phyloP scores from a whole-genome alignment of 345 rosid species.

The Noccaea caerulescens region DNA sequence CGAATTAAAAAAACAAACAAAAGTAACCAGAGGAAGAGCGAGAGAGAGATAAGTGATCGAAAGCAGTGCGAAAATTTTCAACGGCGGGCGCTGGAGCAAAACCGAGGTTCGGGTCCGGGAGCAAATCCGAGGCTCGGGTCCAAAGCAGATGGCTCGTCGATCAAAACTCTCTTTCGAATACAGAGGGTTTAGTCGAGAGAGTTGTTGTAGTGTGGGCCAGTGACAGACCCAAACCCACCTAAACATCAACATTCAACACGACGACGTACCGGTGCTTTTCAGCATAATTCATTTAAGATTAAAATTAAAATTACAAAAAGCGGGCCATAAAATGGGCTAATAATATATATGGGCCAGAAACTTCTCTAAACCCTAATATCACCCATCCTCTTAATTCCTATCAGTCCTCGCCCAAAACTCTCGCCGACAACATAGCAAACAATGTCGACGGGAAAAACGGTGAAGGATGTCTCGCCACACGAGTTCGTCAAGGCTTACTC shows the following conservation, averaged over 20 bases:
- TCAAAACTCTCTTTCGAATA: not conserved
- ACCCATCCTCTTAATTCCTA: not conserved
- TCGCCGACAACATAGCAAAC: slow-evolving; percentile 37
- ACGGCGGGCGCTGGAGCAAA: slow-evolving; percentile 61
- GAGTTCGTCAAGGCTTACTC: slow-evolving; percentile 49
- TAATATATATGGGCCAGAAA: not conserved
- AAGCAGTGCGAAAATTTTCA: slow-evolving; percentile 55
- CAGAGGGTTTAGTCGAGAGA: slow-evolving; percentile 28
- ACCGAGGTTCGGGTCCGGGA: slow-evolving; percentile 47
- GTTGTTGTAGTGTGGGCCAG: slow-evolving; percentile 32
- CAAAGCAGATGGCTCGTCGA: slow-evolving; percentile 36
- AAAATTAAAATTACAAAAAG: not conserved
- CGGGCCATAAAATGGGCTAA: not conserved
- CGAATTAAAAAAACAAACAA: slow-evolving; percentile 35
- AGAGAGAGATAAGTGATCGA: slow-evolving; percentile 48
- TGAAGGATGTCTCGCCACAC: slow-evolving; percentile 48
- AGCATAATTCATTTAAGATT: not conserved
- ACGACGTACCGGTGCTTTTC: not conserved
- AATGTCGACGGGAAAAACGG: slow-evolving; percentile 42
- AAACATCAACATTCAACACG: slow-evolving; percentile 5
- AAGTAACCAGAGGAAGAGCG: slow-evolving; percentile 38
- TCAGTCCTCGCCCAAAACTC: not conserved
- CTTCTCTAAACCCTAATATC: slow-evolving; percentile 32
- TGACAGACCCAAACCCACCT: slow-evolving; percentile 41
- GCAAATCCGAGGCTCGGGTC: slow-evolving; percentile 30